Conservation (phyloP, 352 stramenopile genomes). For the Phytophthora pini region DNA sequence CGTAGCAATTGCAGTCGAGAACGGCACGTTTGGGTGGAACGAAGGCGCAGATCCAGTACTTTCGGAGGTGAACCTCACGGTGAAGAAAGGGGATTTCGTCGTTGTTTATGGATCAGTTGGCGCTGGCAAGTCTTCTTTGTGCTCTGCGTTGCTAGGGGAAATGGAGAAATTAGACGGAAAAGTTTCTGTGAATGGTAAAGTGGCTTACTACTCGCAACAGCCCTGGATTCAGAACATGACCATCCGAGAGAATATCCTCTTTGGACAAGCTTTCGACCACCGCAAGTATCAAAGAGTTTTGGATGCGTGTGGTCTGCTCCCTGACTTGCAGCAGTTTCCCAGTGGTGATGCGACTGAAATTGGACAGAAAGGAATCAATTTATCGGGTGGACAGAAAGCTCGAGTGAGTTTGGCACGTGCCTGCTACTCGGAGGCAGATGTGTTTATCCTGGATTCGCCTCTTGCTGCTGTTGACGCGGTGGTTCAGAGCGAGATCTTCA, state of each 20-base stretch:
- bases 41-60: constrained; percentile 18
- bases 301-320: constrained; percentile 67
- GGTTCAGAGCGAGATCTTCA: constrained; percentile 91
- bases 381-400: constrained; percentile 93
- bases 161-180: constrained; percentile 60
- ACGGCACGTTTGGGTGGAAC: constrained; percentile 37
- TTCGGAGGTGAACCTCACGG: constrained; percentile 23
- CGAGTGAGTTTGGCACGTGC: constrained; percentile 64
- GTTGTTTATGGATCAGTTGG: constrained; percentile 45
- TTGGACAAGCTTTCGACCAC: constrained; percentile 57
- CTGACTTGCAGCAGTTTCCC: constrained; percentile 88
- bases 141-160: constrained; percentile 57
- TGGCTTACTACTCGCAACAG: constrained; percentile 75
- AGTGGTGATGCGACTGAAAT: constrained; percentile 93
- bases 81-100: constrained; percentile 41
- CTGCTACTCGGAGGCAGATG: constrained; percentile 58
- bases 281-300: constrained; percentile 49
- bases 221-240: constrained; percentile 94
- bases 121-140: constrained; percentile 44
- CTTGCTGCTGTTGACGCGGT: constrained; percentile 80
- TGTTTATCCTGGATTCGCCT: constrained; percentile 91
- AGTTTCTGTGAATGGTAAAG: constrained; percentile 28
- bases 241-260: constrained; percentile 93
- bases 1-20: constrained; percentile 24
- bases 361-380: constrained; percentile 93